phyloP scores from a whole-genome alignment of 768 basidiomycete species.

The Lactarius sanguifluus region DNA sequence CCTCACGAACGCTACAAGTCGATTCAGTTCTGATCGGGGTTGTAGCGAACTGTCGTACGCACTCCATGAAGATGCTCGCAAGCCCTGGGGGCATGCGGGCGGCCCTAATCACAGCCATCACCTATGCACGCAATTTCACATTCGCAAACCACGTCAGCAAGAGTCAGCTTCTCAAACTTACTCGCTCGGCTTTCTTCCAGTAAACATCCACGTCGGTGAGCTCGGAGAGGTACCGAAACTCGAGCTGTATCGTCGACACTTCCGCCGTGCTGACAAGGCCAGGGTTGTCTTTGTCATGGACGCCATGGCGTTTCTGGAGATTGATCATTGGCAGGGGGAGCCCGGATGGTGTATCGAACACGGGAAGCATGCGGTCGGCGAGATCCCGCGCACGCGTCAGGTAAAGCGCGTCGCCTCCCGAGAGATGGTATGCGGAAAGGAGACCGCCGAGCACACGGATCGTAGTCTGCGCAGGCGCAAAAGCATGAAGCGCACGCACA shows the following conservation, averaged over 20 bases:
- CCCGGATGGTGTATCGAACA: conserved; percentile 78
- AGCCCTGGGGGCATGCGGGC: conserved; percentile 68
- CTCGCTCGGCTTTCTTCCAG: conserved; percentile 79
- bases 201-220: conserved; percentile 76
- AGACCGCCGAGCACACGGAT: conserved; percentile 92
- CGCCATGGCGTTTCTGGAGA: conserved; percentile 57
- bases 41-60: conserved; percentile 13
- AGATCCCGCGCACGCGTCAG: conserved; percentile 79
- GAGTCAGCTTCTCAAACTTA: conserved; percentile 33
- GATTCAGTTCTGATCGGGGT: neutral
- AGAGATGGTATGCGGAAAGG: conserved; percentile 80
- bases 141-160: neutral
- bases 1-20: conserved; percentile 45
- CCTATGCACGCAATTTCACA: conserved; percentile 37
- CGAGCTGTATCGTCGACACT: conserved; percentile 85
- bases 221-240: conserved; percentile 83
- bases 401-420: conserved; percentile 63
- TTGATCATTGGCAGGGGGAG: conserved; percentile 83
- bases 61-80: conserved; percentile 86
- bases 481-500: neutral
- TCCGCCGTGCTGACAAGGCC: conserved; percentile 80
- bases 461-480: conserved; percentile 59
- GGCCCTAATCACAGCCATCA: conserved; percentile 68
- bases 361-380: conserved; percentile 80
- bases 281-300: conserved; percentile 56